Conservation (phyloP, 306 rosid genomes). For the Citrullus colocynthis region DNA sequence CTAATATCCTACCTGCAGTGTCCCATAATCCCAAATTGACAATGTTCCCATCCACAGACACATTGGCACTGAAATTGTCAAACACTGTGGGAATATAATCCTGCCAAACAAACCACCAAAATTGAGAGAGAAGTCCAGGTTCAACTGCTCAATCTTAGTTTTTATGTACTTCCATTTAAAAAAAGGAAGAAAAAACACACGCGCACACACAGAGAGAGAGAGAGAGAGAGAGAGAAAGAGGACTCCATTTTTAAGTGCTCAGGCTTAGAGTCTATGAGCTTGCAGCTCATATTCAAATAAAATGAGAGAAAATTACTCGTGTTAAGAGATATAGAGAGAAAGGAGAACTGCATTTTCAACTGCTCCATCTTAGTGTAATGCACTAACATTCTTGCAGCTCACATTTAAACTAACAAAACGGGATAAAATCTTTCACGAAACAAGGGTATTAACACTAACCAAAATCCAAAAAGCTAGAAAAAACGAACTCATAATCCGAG, state of each 20-base stretch:
- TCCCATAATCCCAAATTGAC: constrained; percentile 97
- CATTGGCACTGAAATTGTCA: constrained; percentile 98
- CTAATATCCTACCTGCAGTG: constrained; percentile 64
- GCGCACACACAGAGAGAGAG: too few relatives aligned
- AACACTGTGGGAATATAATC: constrained; percentile 92
- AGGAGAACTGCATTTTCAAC: background rate
- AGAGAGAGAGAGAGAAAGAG: background rate
- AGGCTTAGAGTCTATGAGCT: background rate
- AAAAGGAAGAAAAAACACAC: background rate
- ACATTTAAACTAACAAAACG: background rate
- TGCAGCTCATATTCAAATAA: background rate
- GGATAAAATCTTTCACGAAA: background rate
- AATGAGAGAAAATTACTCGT: background rate
- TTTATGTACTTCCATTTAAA: background rate
- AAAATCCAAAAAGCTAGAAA: background rate
- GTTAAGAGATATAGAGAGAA: background rate
- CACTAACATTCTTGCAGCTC: background rate
- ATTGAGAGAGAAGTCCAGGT: background rate
- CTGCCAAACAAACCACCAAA: constrained; percentile 29
- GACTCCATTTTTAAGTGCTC: background rate
- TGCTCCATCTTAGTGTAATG: background rate
- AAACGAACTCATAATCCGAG: background rate
- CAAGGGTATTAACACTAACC: background rate
- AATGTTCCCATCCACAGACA: constrained; percentile 89
- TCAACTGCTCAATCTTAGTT: background rate